These are phyloP conservation scores for Eutypa lata DNA, from an alignment of 2,329 filamentous ascomycete species.

Conservation along the genomic window DNA sequence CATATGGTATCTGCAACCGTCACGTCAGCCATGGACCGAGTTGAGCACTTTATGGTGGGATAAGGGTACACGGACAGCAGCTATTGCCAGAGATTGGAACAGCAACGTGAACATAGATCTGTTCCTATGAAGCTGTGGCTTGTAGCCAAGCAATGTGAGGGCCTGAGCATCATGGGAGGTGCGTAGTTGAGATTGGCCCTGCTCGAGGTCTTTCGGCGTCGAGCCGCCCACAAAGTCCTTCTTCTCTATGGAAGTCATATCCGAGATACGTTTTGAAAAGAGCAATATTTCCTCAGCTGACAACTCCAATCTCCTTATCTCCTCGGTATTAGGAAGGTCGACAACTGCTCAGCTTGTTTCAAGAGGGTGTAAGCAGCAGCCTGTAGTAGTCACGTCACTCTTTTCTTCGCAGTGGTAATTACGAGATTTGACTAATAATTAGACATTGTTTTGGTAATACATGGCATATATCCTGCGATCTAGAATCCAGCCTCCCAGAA, in stretches of 20 bases:
- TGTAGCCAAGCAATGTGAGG: slow-evolving; percentile 49
- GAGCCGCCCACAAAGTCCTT: slow-evolving; percentile 3
- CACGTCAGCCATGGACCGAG: not conserved
- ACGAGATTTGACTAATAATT: too few species aligned
- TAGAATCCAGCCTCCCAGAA: too few species aligned
- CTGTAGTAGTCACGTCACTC: too few species aligned
- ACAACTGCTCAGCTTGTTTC: too few species aligned
- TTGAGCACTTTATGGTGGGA: too few species aligned
- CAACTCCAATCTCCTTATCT: too few species aligned
- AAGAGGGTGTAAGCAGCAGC: too few species aligned
- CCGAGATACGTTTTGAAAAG: not conserved
- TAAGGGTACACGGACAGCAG: slow-evolving; percentile 39
- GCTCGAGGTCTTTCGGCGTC: slow-evolving; percentile 6
- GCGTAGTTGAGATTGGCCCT: slow-evolving; percentile 15
- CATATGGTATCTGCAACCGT: slow-evolving; percentile 46
- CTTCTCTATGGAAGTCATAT: slow-evolving; percentile 12
- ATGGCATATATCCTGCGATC: too few species aligned
- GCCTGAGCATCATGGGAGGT: slow-evolving; percentile 25
- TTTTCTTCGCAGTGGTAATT: too few species aligned
- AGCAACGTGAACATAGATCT: slow-evolving; percentile 58
- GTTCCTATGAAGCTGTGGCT: slow-evolving; percentile 54
- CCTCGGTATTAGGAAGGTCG: too few species aligned
- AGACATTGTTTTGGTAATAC: too few species aligned
- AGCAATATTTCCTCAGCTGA: not conserved
- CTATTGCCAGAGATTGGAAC: slow-evolving; percentile 60